phyloP scores from a whole-genome alignment of 2,329 filamentous ascomycete species.

The Pestalotiopsis sp. region DNA sequence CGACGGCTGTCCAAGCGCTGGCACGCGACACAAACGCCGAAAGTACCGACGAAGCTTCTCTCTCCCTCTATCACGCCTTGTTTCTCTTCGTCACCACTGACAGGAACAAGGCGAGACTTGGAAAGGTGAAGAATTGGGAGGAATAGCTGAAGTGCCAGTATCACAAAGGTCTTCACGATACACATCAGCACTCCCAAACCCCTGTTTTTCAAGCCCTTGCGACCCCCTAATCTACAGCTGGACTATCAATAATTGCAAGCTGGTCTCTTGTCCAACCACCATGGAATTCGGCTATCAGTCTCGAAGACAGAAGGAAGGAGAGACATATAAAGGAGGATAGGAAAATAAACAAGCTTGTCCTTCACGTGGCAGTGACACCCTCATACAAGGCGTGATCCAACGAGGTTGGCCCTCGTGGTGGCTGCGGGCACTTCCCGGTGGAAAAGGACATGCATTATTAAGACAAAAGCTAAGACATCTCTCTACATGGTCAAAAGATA shows the following conservation, averaged over 20 bases:
- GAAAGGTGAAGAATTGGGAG: not conserved
- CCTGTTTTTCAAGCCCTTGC: not conserved
- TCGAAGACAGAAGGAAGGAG: not conserved
- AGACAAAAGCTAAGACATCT: constrained; percentile 27
- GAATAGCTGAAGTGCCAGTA: not conserved
- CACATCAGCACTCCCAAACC: not conserved
- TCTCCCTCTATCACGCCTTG: not conserved
- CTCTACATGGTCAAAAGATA: not conserved
- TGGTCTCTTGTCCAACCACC: constrained; percentile 14
- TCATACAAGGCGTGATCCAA: not conserved
- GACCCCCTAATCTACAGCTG: constrained; percentile 1
- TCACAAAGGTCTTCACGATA: not conserved
- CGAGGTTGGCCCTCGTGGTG: constrained; percentile 14
- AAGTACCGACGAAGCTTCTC: constrained; percentile 13
- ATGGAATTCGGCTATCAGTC: not conserved
- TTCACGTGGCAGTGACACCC: constrained; percentile 25
- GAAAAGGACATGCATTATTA: constrained; percentile 10
- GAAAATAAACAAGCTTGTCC: constrained; percentile 12
- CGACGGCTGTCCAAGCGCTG: not conserved
- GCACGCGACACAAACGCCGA: not conserved
- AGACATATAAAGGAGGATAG: not conserved
- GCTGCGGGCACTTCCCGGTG: constrained; percentile 9
- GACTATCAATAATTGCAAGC: constrained; percentile 13
- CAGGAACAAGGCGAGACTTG: not conserved
- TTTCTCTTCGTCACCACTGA: not conserved